A percentile compares a stretch with the other conserved stretches of the same genome.
Evolutionary conservation across 257 asterid genomes (phyloP).

Genomic region (Forsythia suspensa): DNA sequence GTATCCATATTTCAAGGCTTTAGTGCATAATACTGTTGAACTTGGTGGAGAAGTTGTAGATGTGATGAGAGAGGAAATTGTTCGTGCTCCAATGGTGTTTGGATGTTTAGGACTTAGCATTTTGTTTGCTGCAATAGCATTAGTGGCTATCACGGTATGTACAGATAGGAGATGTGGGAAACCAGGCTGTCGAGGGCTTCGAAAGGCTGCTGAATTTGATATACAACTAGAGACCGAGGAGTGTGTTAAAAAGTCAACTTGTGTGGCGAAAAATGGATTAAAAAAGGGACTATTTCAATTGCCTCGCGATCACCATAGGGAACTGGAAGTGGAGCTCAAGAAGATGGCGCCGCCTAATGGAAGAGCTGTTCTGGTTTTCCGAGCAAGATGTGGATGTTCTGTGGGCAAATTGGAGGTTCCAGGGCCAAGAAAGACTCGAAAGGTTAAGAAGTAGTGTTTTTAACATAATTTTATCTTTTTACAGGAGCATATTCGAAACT

Average conservation of each 20-base stretch:
- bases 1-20: constrained; percentile 55
- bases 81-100: constrained; percentile 70
- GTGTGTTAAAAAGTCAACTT: constrained; percentile 48
- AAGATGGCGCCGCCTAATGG: constrained; percentile 95
- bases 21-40: constrained; percentile 41
- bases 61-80: constrained; percentile 62
- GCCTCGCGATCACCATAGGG: constrained; percentile 81
- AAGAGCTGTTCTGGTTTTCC: constrained; percentile 81
- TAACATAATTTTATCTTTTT: constrained; percentile 18
- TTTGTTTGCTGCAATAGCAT: constrained; percentile 55
- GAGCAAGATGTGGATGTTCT: constrained; percentile 91
- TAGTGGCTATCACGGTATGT: constrained; percentile 53
- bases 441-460: constrained; percentile 65
- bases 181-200: constrained; percentile 75
- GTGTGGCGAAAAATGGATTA: constrained; percentile 32
- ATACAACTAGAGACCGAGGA: constrained; percentile 88
- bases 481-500: constrained; percentile 26
- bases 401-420: constrained; percentile 90
- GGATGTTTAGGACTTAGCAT: constrained; percentile 80
- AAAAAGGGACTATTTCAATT: constrained; percentile 72
- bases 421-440: constrained; percentile 69
- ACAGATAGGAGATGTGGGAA: constrained; percentile 66
- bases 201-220: constrained; percentile 86
- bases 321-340: constrained; percentile 91
- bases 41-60: constrained; percentile 47